These are phyloP conservation scores for Brassica rapa DNA, from an alignment of 345 rosid species.

Conservation along the genomic window DNA sequence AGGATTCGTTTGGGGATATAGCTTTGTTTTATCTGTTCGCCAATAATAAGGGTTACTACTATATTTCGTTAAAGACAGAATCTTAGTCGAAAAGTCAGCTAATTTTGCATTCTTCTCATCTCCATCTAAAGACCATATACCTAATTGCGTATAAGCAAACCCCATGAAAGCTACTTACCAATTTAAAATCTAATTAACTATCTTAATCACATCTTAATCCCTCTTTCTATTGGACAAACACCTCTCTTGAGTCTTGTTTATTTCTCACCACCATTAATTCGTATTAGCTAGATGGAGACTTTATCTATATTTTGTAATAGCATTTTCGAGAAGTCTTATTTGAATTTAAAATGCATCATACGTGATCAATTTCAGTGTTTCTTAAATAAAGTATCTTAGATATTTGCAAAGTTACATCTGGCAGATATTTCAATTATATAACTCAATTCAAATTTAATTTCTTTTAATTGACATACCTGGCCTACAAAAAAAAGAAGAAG, in stretches of 20 bases:
- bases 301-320: conserved; percentile 2
- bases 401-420: conserved; percentile 5
- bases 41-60: background rate
- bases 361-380: background rate
- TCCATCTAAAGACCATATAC: conserved; percentile 5
- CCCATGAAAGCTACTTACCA: conserved; percentile 31
- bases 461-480: conserved; percentile 6
- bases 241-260: background rate
- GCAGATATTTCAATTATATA: background rate
- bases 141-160: conserved; percentile 28
- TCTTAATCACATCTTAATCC: conserved; percentile 11
- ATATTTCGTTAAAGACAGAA: background rate
- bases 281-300: conserved; percentile 19
- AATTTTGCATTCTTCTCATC: conserved; percentile 6
- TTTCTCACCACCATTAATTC: conserved; percentile 30
- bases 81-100: background rate
- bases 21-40: background rate
- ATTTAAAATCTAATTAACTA: conserved; percentile 7
- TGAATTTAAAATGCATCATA: conserved; percentile 13
- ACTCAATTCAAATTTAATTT: conserved; percentile 8
- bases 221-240: conserved; percentile 30
- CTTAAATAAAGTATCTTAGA: background rate
- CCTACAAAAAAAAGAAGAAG: background rate
- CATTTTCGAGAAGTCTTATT: conserved; percentile 13
- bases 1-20: background rate